Percentiles rank a stretch among this genome's conserved stretches.
phyloP scores from a whole-genome alignment of 345 rosid genomes.

The Geranium rotundifolium region DNA sequence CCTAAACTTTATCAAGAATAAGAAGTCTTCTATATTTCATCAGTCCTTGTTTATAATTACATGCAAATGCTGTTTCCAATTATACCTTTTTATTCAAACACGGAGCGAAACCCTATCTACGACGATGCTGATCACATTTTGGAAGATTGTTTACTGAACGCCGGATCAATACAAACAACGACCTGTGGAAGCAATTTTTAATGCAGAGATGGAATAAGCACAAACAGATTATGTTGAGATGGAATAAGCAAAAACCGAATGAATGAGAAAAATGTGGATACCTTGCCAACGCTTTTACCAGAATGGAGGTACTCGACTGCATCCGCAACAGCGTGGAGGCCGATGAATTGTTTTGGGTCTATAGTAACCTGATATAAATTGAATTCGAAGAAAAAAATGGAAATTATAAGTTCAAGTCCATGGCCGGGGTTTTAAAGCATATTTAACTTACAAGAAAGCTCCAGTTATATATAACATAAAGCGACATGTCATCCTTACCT shows the following conservation, averaged over 20 bases:
- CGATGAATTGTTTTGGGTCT: constrained; percentile 63
- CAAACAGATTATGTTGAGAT: not conserved
- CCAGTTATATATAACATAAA: too few species aligned
- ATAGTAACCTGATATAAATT: constrained; percentile 35
- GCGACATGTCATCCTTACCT: constrained; percentile 28
- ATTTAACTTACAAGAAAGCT: too few species aligned
- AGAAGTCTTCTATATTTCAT: too few species aligned
- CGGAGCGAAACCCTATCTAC: not conserved
- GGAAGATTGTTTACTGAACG: constrained; percentile 39
- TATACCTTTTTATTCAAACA: too few species aligned
- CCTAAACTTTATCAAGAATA: too few species aligned
- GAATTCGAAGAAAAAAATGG: too few species aligned
- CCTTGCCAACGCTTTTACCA: constrained; percentile 96
- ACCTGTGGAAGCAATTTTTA: constrained; percentile 35
- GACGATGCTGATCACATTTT: constrained; percentile 33
- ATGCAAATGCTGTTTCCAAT: too few species aligned
- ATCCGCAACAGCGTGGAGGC: constrained; percentile 60
- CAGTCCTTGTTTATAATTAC: too few species aligned
- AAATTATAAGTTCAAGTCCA: too few species aligned
- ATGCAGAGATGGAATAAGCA: not conserved
- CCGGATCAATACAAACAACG: constrained; percentile 70
- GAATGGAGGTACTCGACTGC: constrained; percentile 95
- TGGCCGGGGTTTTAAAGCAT: too few species aligned
- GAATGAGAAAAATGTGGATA: constrained; percentile 6
- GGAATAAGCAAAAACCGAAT: not conserved